Evolutionary conservation across 139 green algal species (phyloP).

Genomic region (Trebouxia sp.): DNA sequence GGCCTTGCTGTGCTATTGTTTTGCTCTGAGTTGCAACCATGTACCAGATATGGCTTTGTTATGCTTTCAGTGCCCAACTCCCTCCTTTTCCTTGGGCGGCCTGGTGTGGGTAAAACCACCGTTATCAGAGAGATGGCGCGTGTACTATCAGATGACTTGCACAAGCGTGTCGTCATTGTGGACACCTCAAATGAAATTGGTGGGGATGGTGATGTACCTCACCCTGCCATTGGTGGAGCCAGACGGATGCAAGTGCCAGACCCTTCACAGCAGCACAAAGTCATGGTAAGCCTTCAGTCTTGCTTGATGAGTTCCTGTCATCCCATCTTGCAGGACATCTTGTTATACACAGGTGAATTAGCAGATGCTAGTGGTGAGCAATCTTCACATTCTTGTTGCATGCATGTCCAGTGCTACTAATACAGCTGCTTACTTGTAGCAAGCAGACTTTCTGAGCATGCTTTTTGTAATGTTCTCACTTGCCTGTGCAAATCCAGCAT

Average conservation of each 20-base stretch:
- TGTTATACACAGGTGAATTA: no score
- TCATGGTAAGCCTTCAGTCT: conserved; percentile 87
- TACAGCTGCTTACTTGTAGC: no score
- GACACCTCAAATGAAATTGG: conserved; percentile 90
- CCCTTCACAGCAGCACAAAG: conserved; percentile 81
- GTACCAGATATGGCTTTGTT: not conserved
- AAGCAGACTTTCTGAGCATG: no score
- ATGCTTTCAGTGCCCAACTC: conserved; percentile 59
- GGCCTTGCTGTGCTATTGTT: not conserved
- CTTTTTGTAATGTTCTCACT: no score
- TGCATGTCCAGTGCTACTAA: no score
- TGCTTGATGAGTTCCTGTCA: no score
- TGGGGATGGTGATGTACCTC: conserved; percentile 94
- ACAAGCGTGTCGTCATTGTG: conserved; percentile 79
- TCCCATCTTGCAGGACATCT: no score
- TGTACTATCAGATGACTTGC: conserved; percentile 81
- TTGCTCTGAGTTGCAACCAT: not conserved
- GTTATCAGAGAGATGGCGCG: conserved; percentile 89
- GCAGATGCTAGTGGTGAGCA: no score
- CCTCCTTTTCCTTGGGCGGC: conserved; percentile 83
- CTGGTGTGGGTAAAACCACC: conserved; percentile 95
- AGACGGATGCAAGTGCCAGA: conserved; percentile 96
- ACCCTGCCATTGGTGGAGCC: conserved; percentile 90
- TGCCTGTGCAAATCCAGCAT: no score
- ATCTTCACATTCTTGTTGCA: no score